phyloP scores from a whole-genome alignment of 371 early-diverging fungal genomes.

The Parasitella parasitica region DNA sequence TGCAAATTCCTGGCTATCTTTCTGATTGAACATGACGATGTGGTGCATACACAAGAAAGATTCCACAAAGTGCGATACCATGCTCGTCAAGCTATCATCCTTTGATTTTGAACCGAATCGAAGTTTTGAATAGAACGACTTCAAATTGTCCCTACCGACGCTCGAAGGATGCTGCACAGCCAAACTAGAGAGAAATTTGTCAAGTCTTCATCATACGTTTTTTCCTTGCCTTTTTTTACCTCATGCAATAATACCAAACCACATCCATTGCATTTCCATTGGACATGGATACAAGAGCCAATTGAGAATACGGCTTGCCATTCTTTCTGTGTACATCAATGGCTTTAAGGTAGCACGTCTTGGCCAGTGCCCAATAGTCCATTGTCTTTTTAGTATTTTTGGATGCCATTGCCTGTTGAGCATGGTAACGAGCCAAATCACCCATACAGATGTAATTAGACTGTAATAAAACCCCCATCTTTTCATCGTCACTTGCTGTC shows the following conservation, averaged over 20 bases:
- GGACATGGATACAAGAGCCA: constrained; percentile 45
- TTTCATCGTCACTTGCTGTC: constrained; percentile 22
- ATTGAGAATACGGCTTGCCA: constrained; percentile 53
- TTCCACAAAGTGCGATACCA: constrained; percentile 38
- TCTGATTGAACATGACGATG: constrained; percentile 36
- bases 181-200: constrained; percentile 20
- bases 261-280: constrained; percentile 50
- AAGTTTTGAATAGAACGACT: constrained; percentile 44
- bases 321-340: constrained; percentile 39
- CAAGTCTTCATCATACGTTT: background rate
- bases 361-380: constrained; percentile 37
- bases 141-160: constrained; percentile 44
- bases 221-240: constrained; percentile 16
- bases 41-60: constrained; percentile 42
- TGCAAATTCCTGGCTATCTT: constrained; percentile 10
- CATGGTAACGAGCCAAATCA: constrained; percentile 50
- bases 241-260: constrained; percentile 56
- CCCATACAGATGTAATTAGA: constrained; percentile 52
- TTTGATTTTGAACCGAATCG: constrained; percentile 20
- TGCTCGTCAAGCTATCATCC: background rate
- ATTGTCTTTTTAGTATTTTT: constrained; percentile 19
- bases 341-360: constrained; percentile 45
- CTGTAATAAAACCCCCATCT: constrained; percentile 35
- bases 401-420: constrained; percentile 24
- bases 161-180: constrained; percentile 44